These are phyloP conservation scores for Entamoeba dispar DNA, from an alignment of 208 protist genomes.

Conservation along the genomic window DNA sequence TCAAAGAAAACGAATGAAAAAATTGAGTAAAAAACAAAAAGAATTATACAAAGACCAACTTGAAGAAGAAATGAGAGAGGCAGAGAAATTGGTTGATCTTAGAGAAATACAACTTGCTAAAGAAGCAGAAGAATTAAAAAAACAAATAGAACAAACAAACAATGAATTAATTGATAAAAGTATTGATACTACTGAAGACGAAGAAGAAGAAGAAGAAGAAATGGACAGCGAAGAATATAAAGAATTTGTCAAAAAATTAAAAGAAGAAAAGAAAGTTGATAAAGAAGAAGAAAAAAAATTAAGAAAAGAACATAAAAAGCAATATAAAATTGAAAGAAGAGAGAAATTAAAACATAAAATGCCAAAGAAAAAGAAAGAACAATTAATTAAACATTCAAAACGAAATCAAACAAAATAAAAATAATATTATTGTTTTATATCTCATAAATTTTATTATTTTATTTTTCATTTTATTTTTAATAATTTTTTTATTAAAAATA, in stretches of 20 bases:
- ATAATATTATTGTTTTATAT: too few relatives aligned
- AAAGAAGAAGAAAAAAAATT: not conserved
- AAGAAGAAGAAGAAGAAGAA: not conserved
- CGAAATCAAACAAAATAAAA: not conserved
- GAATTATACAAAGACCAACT: not conserved
- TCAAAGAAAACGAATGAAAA: not conserved
- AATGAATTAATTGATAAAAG: not conserved
- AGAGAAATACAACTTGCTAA: not conserved
- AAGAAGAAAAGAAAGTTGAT: not conserved
- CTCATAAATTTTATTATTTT: too few relatives aligned
- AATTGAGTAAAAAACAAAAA: not conserved
- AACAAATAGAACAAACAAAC: not conserved
- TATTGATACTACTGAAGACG: not conserved
- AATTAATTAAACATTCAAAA: not conserved
- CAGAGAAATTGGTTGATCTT: not conserved
- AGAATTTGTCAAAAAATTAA: not conserved
- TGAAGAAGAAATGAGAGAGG: not conserved
- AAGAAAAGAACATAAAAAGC: not conserved
- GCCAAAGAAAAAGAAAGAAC: not conserved
- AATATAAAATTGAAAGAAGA: not conserved
- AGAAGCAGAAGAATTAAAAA: not conserved
- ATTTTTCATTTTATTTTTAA: too few relatives aligned
- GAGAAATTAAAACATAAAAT: not conserved
- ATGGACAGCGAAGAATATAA: not conserved
- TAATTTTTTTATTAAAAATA: too few relatives aligned